phyloP scores from a whole-genome alignment of 2,329 filamentous ascomycete genomes.

The Verruconis gallopava region DNA sequence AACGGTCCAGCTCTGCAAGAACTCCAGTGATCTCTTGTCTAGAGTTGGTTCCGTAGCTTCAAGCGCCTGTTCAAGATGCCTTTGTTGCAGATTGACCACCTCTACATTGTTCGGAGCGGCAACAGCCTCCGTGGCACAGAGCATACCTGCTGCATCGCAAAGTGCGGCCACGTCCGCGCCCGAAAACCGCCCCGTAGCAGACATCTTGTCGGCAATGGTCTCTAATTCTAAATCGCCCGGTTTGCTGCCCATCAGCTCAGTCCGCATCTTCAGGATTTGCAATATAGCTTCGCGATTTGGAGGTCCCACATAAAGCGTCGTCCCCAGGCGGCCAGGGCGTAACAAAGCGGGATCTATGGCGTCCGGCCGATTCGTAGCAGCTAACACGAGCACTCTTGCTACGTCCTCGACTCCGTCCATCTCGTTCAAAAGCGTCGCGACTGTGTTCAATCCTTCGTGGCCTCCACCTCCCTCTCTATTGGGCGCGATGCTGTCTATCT shows the following conservation, averaged over 20 bases:
- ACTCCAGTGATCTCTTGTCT: neutral
- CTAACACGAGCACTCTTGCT: slow-evolving; percentile 73
- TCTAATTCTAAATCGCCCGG: slow-evolving; percentile 1
- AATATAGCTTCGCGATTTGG: slow-evolving; percentile 60
- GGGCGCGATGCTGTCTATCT: slow-evolving; percentile 75
- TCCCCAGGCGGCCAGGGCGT: slow-evolving; percentile 74
- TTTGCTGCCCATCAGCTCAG: neutral
- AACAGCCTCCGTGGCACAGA: neutral
- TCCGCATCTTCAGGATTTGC: slow-evolving; percentile 64
- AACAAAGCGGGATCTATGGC: slow-evolving; percentile 75
- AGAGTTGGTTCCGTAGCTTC: neutral
- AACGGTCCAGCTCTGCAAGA: neutral
- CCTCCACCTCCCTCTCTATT: slow-evolving; percentile 40
- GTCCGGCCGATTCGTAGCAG: slow-evolving; percentile 84
- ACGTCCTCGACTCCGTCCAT: slow-evolving; percentile 90
- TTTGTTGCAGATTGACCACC: neutral
- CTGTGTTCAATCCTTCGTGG: slow-evolving; percentile 57
- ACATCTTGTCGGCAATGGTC: slow-evolving; percentile 2
- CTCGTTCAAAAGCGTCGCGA: slow-evolving; percentile 82
- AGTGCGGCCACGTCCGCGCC: slow-evolving; percentile 9
- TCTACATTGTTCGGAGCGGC: neutral
- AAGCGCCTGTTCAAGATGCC: neutral
- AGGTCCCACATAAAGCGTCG: slow-evolving; percentile 72
- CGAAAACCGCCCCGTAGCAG: slow-evolving; percentile 2
- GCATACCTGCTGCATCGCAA: slow-evolving; percentile 4